Base-by-base conservation (phyloP, 139 green algal genomes). In the Chlorokybus atmophyticus region DNA sequence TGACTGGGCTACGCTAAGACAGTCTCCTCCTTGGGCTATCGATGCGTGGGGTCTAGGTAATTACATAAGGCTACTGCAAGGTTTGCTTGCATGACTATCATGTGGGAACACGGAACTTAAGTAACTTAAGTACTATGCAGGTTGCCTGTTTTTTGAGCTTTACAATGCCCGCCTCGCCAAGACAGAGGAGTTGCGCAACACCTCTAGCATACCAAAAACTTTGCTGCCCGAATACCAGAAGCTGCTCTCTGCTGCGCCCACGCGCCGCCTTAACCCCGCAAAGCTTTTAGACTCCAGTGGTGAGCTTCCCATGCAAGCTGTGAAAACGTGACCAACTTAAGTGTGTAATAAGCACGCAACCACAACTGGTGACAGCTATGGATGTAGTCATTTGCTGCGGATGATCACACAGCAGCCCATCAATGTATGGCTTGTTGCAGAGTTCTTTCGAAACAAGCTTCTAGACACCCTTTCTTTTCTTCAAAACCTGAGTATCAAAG, bases 21-120 rank as follows among this genome's bases (percentile, higher is more conserved):
- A 82, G 21, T 60, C 59, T 0, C 92, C 92, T 0, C 70, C 85
- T n/a, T 95, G 83, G 78, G 85, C 83, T 8, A 85, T 98, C 32
- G 92, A 99, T 63, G 75, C 84, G 10, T 99, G 92, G 91, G 91
- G 91, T 0, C 78, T 98, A 42, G 91, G 91, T 47, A 62, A 52
- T 29, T 44, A 62, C 57, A 55, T 66, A 26, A 44, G 50, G n/a
- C 48, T 55, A 19, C 14, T 29, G 48, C 10, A 27, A 55, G 48
- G 10, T 27, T 14, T 55, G 10, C 17, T 19, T 23, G 60, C 14
- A 44, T 44, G 17, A 23, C 14, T 14, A 23, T 44, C 17, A 14
- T 17, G 38, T 44, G 38, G 38, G 38, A 44, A 44, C 17, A 17
- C 38, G 14, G 14, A 44, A 23, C 38, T 44, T 17, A 44, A 44